Percentiles rank a stretch among this genome's conserved stretches.
These are phyloP conservation scores for Trichoderma koningiopsis DNA, from an alignment of 2,329 filamentous ascomycete genomes.

Conservation along the genomic window DNA sequence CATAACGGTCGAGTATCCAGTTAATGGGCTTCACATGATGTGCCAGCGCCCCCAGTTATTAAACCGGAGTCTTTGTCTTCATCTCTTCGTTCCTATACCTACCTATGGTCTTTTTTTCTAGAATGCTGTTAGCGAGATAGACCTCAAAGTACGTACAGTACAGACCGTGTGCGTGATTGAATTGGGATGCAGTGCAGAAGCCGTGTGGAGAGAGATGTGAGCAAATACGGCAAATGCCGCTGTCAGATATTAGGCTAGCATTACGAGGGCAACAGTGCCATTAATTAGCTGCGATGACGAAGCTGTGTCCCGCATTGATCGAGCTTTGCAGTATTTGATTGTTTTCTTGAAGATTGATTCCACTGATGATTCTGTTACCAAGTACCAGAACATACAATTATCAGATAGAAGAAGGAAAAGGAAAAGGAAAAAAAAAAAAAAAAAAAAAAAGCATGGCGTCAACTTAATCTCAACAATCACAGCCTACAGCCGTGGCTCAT, in stretches of 20 bases:
- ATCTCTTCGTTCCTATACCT: not conserved
- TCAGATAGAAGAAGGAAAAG: not conserved
- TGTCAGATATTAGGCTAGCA: not conserved
- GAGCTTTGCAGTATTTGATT: too few species aligned
- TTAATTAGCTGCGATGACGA: not conserved
- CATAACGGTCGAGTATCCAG: not conserved
- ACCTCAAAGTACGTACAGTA: too few species aligned
- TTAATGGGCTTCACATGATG: not conserved
- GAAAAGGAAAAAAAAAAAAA: not conserved
- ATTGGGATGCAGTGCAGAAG: not conserved
- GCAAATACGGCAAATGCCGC: not conserved
- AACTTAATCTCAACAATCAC: not conserved
- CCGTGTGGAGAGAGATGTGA: not conserved
- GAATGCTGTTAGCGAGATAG: not conserved
- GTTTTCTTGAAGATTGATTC: too few species aligned
- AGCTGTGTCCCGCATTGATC: not conserved
- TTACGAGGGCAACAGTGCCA: not conserved
- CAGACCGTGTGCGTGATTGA: not conserved
- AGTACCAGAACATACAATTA: too few species aligned
- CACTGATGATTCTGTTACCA: too few species aligned
- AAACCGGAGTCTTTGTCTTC: not conserved
- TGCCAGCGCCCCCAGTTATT: constrained; percentile 4
- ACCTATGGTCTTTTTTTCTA: not conserved
- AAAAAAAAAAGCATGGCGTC: not conserved
- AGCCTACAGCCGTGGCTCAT: too few species aligned